Conservation (phyloP, 768 basidiomycete species). For the Russula virescens region DNA sequence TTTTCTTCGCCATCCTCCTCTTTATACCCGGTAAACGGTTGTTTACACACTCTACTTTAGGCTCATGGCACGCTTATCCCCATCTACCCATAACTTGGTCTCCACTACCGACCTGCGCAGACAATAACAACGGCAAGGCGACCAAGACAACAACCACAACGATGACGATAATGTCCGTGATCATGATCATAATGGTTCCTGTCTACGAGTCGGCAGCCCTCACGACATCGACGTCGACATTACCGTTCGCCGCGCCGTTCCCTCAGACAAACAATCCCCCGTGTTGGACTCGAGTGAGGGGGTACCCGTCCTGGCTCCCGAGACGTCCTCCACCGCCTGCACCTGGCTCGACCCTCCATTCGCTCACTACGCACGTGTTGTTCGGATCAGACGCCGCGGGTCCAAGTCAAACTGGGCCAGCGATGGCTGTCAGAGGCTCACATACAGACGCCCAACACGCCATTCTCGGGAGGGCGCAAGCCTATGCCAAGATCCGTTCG, state of each 20-base stretch:
- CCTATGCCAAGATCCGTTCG: constrained; percentile 77
- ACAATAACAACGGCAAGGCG: not conserved
- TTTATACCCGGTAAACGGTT: too few relatives aligned
- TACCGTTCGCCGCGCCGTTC: not conserved
- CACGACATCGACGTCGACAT: not conserved
- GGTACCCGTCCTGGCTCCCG: constrained; percentile 84
- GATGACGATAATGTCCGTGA: not conserved
- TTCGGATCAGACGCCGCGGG: constrained; percentile 16
- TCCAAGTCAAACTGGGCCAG: not conserved
- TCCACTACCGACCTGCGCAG: not conserved
- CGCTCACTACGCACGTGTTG: constrained; percentile 41
- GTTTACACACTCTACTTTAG: constrained; percentile 2
- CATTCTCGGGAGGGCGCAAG: constrained; percentile 57
- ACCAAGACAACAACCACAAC: not conserved
- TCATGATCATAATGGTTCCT: not conserved
- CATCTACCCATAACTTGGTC: constrained; percentile 10
- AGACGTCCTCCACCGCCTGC: constrained; percentile 69
- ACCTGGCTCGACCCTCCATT: constrained; percentile 65
- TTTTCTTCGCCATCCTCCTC: not conserved
- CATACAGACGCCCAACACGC: constrained; percentile 23
- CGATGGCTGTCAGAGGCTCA: not conserved
- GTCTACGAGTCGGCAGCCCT: not conserved
- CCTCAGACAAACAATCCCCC: constrained; percentile 5
- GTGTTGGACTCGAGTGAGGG: constrained; percentile 36
- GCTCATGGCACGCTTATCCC: constrained; percentile 13